phyloP scores from a whole-genome alignment of 2,329 filamentous ascomycete species.

The Scytalidium sp. region DNA sequence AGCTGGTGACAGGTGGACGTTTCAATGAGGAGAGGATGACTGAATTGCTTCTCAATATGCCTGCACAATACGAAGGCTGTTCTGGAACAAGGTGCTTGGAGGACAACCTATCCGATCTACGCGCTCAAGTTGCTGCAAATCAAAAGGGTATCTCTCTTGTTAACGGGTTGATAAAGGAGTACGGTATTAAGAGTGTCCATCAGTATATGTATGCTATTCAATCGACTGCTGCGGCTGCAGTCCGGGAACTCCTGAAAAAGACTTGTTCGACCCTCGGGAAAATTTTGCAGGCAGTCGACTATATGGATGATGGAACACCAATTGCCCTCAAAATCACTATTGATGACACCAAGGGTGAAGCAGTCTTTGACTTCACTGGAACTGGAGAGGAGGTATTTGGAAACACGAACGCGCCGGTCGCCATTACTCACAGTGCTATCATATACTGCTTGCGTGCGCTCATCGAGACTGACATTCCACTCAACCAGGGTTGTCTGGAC shows the following conservation, averaged over 20 bases:
- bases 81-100: conserved; percentile 71
- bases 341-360: conserved; percentile 66
- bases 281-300: conserved; percentile 67
- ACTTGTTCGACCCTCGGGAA: conserved; percentile 62
- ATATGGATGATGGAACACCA: conserved; percentile 81
- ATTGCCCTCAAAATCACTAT: conserved; percentile 72
- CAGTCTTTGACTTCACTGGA: conserved; percentile 71
- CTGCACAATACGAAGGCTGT: conserved; percentile 69
- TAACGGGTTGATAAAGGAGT: conserved; percentile 67
- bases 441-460: conserved; percentile 80
- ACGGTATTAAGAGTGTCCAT: conserved; percentile 69
- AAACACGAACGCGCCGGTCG: conserved; percentile 75
- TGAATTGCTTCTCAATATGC: conserved; percentile 66
- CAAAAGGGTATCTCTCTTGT: conserved; percentile 78
- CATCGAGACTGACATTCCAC: conserved; percentile 75
- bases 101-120: conserved; percentile 80
- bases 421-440: conserved; percentile 76
- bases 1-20: conserved; percentile 69
- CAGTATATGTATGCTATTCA: conserved; percentile 80
- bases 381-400: conserved; percentile 62
- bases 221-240: conserved; percentile 69
- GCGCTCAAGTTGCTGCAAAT: conserved; percentile 80
- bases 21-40: conserved; percentile 75
- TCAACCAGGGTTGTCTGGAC: conserved; percentile 78
- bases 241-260: conserved; percentile 67